Evolutionary conservation across 768 basidiomycete species (phyloP).

Genomic region (Chalciporus piperatus): DNA sequence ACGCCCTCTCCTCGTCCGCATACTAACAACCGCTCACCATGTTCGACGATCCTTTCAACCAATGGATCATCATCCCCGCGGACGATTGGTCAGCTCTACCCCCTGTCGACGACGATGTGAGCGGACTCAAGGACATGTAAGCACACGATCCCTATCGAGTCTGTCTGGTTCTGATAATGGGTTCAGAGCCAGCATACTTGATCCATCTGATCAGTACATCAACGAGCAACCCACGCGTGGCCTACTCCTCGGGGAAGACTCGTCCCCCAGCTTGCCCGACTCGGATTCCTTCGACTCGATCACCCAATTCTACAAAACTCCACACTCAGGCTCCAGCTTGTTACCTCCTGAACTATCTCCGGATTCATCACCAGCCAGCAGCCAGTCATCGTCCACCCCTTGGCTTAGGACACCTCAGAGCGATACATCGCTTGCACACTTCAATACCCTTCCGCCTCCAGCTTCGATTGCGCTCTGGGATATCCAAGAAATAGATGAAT

Average conservation of each 20-base stretch:
- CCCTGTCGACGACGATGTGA: constrained; percentile 22
- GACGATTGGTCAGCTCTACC: constrained; percentile 17
- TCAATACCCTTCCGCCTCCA: not conserved
- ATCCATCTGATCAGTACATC: not conserved
- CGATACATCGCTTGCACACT: not conserved
- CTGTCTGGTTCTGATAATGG: constrained; percentile 7
- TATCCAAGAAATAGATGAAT: not conserved
- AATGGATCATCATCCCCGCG: constrained; percentile 14
- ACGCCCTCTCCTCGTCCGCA: not conserved
- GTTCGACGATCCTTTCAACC: constrained; percentile 10
- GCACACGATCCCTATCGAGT: constrained; percentile 2
- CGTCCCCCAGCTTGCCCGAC: not conserved
- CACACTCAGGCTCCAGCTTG: not conserved
- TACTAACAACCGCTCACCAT: constrained; percentile 1
- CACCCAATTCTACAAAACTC: not conserved
- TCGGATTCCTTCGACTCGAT: not conserved
- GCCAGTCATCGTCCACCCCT: constrained; percentile 19
- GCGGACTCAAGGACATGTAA: constrained; percentile 19
- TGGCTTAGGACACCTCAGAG: constrained; percentile 19
- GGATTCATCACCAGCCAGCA: constrained; percentile 21
- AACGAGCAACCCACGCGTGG: constrained; percentile 1
- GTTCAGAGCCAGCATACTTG: constrained; percentile 2
- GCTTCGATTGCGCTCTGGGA: constrained; percentile 1
- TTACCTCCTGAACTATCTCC: constrained; percentile 23
- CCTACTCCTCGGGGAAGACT: constrained; percentile 8